A percentile compares a stretch with the other conserved stretches of the same genome.
Evolutionary conservation across 441 rosid genomes (phyloP).

Genomic region (Cnidoscolus chayamansa): DNA sequence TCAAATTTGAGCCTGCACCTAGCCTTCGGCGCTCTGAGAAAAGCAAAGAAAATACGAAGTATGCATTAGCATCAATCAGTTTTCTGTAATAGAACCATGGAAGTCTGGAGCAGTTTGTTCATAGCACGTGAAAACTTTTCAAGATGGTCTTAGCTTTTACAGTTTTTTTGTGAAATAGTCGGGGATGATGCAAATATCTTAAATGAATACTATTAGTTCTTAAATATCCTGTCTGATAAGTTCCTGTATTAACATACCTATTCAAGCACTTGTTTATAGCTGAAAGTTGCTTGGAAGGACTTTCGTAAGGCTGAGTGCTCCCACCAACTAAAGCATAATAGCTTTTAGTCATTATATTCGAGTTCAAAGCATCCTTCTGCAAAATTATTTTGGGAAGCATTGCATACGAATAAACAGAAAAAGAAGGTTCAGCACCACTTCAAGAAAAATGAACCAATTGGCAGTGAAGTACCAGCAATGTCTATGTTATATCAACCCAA

Average conservation of each 20-base stretch:
- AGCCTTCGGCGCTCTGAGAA: background rate
- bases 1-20: conserved; percentile 8
- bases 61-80: background rate
- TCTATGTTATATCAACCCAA: background rate
- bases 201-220: background rate
- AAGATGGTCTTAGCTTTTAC: background rate
- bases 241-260: conserved; percentile 2
- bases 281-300: conserved; percentile 8
- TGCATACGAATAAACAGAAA: background rate
- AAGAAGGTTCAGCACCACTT: background rate
- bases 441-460: background rate
- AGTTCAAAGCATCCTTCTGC: background rate
- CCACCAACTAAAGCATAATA: conserved; percentile 3
- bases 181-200: background rate
- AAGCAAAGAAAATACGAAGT: background rate
- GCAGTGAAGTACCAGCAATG: background rate
- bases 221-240: background rate
- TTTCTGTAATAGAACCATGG: background rate
- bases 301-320: background rate
- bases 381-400: background rate
- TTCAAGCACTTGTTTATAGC: conserved; percentile 1
- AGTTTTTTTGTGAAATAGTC: background rate
- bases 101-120: background rate
- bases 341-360: background rate
- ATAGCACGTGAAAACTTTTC: background rate